A percentile compares a stretch with the other conserved stretches of the same genome.
Evolutionary conservation across 2,329 filamentous ascomycete species (phyloP).

Genomic region (Epichloe gansuensis): DNA sequence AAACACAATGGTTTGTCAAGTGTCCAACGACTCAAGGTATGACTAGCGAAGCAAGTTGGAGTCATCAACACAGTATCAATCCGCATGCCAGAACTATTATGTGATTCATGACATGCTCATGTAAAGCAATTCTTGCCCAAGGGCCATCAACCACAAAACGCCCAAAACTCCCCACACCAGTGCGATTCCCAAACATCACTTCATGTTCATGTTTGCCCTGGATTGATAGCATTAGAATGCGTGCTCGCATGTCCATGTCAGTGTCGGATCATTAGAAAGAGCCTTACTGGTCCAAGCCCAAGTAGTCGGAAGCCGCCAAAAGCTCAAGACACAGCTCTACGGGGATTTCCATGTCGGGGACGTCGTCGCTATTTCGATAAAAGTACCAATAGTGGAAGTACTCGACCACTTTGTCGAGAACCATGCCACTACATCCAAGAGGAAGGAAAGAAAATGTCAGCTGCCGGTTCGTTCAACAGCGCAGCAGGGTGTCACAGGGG

Average conservation of each 20-base stretch:
- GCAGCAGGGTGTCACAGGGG: neutral
- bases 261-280: neutral
- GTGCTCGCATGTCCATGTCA: conserved; percentile 16
- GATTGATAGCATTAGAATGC: conserved; percentile 17
- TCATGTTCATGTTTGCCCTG: conserved; percentile 27
- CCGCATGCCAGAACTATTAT: neutral
- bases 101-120: neutral
- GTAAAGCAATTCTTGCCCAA: neutral
- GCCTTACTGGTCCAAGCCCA: conserved; percentile 50
- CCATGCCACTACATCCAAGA: conserved; percentile 45
- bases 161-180: neutral
- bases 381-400: conserved; percentile 78
- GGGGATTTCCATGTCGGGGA: conserved; percentile 71
- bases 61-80: neutral
- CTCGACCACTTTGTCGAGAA: conserved; percentile 71
- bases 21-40: neutral
- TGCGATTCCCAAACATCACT: conserved; percentile 13
- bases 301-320: conserved; percentile 64
- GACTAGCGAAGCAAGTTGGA: neutral
- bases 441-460: conserved; percentile 6
- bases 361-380: conserved; percentile 56
- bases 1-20: neutral
- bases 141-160: neutral
- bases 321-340: conserved; percentile 68
- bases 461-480: conserved; percentile 2